These are phyloP conservation scores for Ophioceras dolichostomum DNA, from an alignment of 2,329 filamentous ascomycete genomes.

Conservation along the genomic window DNA sequence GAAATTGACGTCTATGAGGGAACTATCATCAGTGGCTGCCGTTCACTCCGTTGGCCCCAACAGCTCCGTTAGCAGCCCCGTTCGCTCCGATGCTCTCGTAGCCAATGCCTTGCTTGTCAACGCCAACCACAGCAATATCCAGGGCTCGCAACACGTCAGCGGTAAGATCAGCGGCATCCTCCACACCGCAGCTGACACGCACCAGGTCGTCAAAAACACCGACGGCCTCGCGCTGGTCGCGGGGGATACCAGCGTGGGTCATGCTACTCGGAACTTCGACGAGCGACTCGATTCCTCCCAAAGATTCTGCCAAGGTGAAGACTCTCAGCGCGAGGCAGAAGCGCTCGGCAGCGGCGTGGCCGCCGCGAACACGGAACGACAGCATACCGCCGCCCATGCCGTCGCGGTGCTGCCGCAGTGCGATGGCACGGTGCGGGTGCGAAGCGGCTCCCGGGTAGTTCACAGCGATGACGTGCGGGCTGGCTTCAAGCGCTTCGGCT, in stretches of 20 bases:
- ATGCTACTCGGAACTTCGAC: conserved; percentile 88
- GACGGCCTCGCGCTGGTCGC: conserved; percentile 78
- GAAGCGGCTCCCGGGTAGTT: conserved; percentile 91
- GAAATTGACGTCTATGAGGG: too few species aligned
- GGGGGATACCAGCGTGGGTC: conserved; percentile 94
- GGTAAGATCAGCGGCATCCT: conserved; percentile 76
- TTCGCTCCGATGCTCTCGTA: conserved; percentile 13
- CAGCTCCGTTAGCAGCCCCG: conserved; percentile 5
- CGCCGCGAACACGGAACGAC: conserved; percentile 85
- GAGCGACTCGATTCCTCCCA: conserved; percentile 81
- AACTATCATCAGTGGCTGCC: too few species aligned
- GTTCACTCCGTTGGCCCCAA: conserved; percentile 5
- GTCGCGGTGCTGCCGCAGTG: conserved; percentile 81
- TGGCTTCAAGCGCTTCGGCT: conserved; percentile 64
- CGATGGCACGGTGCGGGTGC: conserved; percentile 76
- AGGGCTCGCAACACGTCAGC: conserved; percentile 71
- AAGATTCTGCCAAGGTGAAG: conserved; percentile 84
- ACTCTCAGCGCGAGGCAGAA: conserved; percentile 87
- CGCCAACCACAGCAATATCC: conserved; percentile 50
- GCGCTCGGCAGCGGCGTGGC: conserved; percentile 70
- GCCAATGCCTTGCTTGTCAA: conserved; percentile 5
- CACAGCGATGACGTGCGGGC: conserved; percentile 72
- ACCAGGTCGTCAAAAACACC: conserved; percentile 94
- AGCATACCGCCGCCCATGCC: conserved; percentile 97
- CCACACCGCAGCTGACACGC: conserved; percentile 84